Evolutionary conservation across 305 asterid genomes (phyloP).

Genomic region (Salvia sclarea): DNA sequence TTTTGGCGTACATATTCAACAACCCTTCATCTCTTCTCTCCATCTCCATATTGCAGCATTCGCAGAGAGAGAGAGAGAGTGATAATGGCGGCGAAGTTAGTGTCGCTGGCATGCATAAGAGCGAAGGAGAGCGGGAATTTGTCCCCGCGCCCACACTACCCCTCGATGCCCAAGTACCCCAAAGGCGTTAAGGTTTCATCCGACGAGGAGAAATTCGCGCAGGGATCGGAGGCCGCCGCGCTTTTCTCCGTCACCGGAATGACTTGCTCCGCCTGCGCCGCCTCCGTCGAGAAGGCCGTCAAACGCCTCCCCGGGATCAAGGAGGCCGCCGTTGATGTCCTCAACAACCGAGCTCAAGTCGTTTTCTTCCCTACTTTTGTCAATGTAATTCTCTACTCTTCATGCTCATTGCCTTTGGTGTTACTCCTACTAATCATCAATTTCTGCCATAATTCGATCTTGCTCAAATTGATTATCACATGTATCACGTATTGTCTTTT

Average conservation of each 20-base stretch:
- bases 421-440: too few relatives aligned
- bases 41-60: too few relatives aligned
- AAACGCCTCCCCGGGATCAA: conserved; percentile 80
- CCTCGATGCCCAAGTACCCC: conserved; percentile 81
- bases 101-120: conserved; percentile 59
- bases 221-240: conserved; percentile 55
- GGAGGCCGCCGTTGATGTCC: conserved; percentile 77
- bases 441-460: too few relatives aligned
- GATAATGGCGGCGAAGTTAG: conserved; percentile 52
- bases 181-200: conserved; percentile 44
- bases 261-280: conserved; percentile 95
- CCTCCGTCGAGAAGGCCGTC: conserved; percentile 82
- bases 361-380: conserved; percentile 55
- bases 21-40: background rate
- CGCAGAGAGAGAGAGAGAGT: conserved; percentile 10
- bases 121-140: conserved; percentile 38
- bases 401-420: too few relatives aligned
- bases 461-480: too few relatives aligned
- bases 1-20: too few relatives aligned
- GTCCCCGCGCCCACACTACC: conserved; percentile 83
- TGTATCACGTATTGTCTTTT: too few relatives aligned
- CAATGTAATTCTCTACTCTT: conserved; percentile 69
- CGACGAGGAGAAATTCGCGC: conserved; percentile 47
- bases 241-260: conserved; percentile 68
- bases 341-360: conserved; percentile 69